phyloP scores from a whole-genome alignment of 805 yeast genomes.

The Zygotorulaspora chibaensis region DNA sequence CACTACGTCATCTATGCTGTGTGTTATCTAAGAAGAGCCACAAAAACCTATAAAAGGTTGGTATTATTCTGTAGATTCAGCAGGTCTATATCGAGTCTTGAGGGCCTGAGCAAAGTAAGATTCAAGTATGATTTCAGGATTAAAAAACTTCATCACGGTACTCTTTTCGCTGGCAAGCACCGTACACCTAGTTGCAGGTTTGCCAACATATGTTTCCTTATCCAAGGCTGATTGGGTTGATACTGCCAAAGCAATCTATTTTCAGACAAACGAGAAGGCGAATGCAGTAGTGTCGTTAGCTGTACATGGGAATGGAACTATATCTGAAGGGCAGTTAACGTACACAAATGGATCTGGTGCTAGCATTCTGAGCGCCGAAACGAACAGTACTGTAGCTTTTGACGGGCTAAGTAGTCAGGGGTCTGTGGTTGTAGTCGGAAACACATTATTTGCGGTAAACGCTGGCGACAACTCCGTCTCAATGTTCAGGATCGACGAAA shows the following conservation, averaged over 20 bases:
- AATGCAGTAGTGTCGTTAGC: conserved; percentile 5
- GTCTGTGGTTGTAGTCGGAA: conserved; percentile 4
- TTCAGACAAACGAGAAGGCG: conserved; percentile 5
- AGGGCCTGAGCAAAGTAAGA: too few relatives aligned
- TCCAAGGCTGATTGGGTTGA: background rate
- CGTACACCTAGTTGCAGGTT: too few relatives aligned
- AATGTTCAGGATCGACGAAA: conserved; percentile 5
- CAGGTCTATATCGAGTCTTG: too few relatives aligned
- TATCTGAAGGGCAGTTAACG: conserved; percentile 2
- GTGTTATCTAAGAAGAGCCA: too few relatives aligned
- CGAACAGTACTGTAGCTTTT: conserved; percentile 7
- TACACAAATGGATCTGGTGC: conserved; percentile 11
- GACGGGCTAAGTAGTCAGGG: conserved; percentile 13
- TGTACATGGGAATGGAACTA: conserved; percentile 5
- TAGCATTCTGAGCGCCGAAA: conserved; percentile 9
- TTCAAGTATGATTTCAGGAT: too few relatives aligned
- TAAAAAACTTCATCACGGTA: too few relatives aligned
- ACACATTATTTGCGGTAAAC: conserved; percentile 9
- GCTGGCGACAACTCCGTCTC: conserved; percentile 11
- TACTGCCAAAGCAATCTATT: conserved; percentile 2
- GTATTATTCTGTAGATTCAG: too few relatives aligned
- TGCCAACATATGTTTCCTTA: too few relatives aligned
- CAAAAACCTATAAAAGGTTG: too few relatives aligned
- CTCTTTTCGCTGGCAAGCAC: too few relatives aligned
- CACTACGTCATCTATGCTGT: too few relatives aligned